Evolutionary conservation across 2,329 filamentous ascomycete species (phyloP).

Genomic region (Cladobotryum protrusum): DNA sequence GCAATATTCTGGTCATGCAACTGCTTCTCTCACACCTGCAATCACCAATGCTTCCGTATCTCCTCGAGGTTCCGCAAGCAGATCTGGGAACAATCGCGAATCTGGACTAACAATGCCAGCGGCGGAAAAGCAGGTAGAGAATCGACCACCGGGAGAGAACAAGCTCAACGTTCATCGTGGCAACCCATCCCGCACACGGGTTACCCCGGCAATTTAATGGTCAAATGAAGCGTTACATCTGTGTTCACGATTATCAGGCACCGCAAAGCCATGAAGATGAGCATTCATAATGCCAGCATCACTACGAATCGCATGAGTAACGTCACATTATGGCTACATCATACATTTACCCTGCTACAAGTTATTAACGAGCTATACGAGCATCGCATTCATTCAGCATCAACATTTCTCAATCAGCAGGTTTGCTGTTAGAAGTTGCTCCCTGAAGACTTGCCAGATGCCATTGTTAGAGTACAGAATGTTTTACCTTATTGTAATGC

Average conservation of each 20-base stretch:
- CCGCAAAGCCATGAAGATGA: constrained; percentile 17
- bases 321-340: constrained; percentile 11
- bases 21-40: constrained; percentile 42
- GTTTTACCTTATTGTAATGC: constrained; percentile 24
- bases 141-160: constrained; percentile 32
- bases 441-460: constrained; percentile 3
- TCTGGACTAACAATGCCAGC: constrained; percentile 13
- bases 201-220: neutral
- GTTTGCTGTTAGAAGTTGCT: constrained; percentile 4
- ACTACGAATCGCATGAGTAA: constrained; percentile 27
- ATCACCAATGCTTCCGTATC: constrained; percentile 34
- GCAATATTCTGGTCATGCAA: constrained; percentile 46
- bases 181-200: neutral
- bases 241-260: neutral
- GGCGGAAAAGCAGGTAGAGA: constrained; percentile 38
- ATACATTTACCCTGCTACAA: constrained; percentile 18
- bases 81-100: constrained; percentile 20
- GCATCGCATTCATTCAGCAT: constrained; percentile 5
- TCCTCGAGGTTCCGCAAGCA: constrained; percentile 23
- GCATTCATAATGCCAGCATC: constrained; percentile 28
- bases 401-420: constrained; percentile 3
- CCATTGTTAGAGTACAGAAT: constrained; percentile 16
- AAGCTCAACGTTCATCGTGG: constrained; percentile 8
- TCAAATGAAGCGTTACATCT: neutral
- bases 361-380: constrained; percentile 11